phyloP scores from a whole-genome alignment of 352 stramenopile species.

The Globisporangium megalacanthum region DNA sequence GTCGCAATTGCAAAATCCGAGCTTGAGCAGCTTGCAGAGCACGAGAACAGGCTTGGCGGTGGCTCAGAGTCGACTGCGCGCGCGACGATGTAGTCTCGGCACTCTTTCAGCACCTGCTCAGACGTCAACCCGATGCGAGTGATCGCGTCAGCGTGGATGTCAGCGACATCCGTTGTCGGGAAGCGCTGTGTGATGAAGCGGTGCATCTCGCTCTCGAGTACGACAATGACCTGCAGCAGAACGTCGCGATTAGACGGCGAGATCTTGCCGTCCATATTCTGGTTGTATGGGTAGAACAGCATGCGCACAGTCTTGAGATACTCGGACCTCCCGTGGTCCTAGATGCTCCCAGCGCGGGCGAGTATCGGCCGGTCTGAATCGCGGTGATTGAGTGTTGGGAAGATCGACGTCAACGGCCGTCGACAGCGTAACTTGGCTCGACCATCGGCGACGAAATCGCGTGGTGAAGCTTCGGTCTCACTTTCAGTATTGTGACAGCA shows the following conservation, averaged over 20 bases:
- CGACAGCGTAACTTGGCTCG: not conserved
- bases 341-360: slow-evolving; percentile 5
- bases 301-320: slow-evolving; percentile 21
- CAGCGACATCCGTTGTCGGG: not conserved
- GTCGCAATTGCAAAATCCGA: slow-evolving; percentile 37
- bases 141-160: slow-evolving; percentile 1
- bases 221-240: slow-evolving; percentile 27
- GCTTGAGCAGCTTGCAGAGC: slow-evolving; percentile 37
- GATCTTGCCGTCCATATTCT: slow-evolving; percentile 29
- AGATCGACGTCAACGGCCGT: slow-evolving; percentile 3
- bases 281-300: slow-evolving; percentile 29
- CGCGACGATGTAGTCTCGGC: slow-evolving; percentile 14
- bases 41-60: slow-evolving; percentile 21
- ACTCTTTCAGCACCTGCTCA: slow-evolving; percentile 19
- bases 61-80: slow-evolving; percentile 14
- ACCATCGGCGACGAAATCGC: not conserved
- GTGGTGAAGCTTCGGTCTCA: not conserved
- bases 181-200: slow-evolving; percentile 2
- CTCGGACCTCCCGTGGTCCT: slow-evolving; percentile 18
- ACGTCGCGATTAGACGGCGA: slow-evolving; percentile 20
- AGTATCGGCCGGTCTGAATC: not conserved
- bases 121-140: slow-evolving; percentile 15
- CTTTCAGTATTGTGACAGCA: not conserved
- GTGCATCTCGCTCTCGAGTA: slow-evolving; percentile 6
- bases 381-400: not conserved